Base-by-base conservation (phyloP, 2,329 filamentous ascomycete genomes). In the Ceratocystis cacaofunesta region DNA sequence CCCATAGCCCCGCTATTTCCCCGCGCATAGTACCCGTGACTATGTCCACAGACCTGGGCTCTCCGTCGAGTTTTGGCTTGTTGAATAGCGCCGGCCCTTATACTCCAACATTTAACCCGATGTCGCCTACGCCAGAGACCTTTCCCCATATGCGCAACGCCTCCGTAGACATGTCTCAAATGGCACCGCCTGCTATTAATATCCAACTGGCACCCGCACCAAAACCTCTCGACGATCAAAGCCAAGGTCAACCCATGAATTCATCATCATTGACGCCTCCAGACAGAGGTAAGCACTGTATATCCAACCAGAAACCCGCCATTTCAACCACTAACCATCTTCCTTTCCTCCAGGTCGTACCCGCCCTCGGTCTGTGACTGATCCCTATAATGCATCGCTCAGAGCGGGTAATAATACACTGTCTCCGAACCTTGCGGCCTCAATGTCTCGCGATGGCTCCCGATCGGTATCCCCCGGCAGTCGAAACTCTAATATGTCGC, bases 101-200 rank as follows among this genome's bases (percentile, higher is more conserved):
- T 58, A 36, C 28, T 6, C 62, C 28, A 17, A 62, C 44, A 15
- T 63, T 64, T 22, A 66, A 48, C 48, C 62, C 64, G 4, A 61
- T 65, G 62, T 43, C 61, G 28, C 36, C 61, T 25, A 63, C 61
- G 3, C n/a, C 62, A 22, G 81, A 85, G 69, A 76, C 80, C 6
- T 85, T 85, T 70, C 80, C 82, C 5, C 73, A 77, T 36, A 74
- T 84, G 15, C 73, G 73, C 43, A 66, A 62, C 19, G 76, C 78
- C 65, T 76, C 78, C 28, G 73, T 74, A n/a, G 88, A 92, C 66
- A 82, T 89, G 72, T 83, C 84, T 5, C 85, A 88, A 70, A 94
- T 95, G 86, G 88, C 87, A 2, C 89, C 92, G n/a, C 92, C 92
- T 0, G 89, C 92, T 63, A 96, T 96, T 75, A 95, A 94, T 72